Evolutionary conservation across 768 basidiomycete species (phyloP).

Genomic region (Mycena belliarum): DNA sequence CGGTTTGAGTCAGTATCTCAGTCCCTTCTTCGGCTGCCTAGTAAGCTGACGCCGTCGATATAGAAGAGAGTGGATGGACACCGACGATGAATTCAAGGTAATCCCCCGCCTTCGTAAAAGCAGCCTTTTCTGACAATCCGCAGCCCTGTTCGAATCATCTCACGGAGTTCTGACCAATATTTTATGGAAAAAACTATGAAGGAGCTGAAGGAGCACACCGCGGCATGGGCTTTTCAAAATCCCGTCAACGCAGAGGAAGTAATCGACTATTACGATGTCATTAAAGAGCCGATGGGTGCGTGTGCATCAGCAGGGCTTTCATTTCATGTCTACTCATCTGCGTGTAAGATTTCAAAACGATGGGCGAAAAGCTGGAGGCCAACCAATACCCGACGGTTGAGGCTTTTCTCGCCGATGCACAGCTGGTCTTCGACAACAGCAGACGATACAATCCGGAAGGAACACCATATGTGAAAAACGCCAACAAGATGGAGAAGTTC

Average conservation of each 20-base stretch:
- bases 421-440: constrained; percentile 89
- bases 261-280: constrained; percentile 85
- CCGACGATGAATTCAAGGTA: constrained; percentile 76
- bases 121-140: background rate
- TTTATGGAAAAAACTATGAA: constrained; percentile 77
- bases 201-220: constrained; percentile 74
- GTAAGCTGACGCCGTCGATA: constrained; percentile 1
- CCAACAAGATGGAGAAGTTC: constrained; percentile 79
- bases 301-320: constrained; percentile 14
- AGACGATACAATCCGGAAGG: constrained; percentile 81
- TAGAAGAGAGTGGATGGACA: constrained; percentile 93
- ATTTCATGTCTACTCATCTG: background rate
- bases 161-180: constrained; percentile 56
- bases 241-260: constrained; percentile 85
- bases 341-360: constrained; percentile 74
- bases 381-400: constrained; percentile 79
- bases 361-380: constrained; percentile 88
- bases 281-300: constrained; percentile 92
- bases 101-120: constrained; percentile 32
- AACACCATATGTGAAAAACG: constrained; percentile 81
- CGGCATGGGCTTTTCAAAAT: constrained; percentile 83
- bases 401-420: constrained; percentile 75
- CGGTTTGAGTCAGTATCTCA: constrained; percentile 67
- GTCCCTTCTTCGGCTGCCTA: constrained; percentile 1
- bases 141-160: constrained; percentile 37